Base-by-base conservation (phyloP, 164 flowering plant species). In the Santalum album region DNA sequence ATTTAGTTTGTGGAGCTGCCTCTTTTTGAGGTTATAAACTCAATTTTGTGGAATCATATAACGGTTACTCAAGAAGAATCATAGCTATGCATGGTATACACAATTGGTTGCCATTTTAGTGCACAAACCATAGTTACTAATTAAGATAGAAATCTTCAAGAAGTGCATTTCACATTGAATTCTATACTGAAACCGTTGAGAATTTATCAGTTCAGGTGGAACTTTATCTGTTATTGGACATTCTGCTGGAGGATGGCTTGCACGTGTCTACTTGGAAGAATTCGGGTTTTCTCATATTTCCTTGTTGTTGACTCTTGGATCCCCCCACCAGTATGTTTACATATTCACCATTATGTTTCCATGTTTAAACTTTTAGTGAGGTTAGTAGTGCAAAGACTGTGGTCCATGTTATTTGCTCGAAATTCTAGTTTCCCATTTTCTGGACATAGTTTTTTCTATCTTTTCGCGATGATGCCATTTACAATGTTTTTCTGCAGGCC, bases 181-280 rank as follows among this genome's bases (percentile, higher is more conserved):
- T n/a, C n/a, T n/a, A n/a, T n/a, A 29, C 47, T 63, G 26, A 56
- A 44, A 50, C 42, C 59, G 27, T 5, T 25, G n/a, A 32, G 17
- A 38, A 38, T 38, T 1, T 29, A 55, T 24, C 12, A 51, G 58
- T 64, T 57, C 61, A 88, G 94, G 85, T 75, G 79, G 75, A 55
- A 64, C 50, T 27, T 25, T 90, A 48, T 82, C 96, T 25, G 56
- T 90, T 63, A 80, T 90, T 74, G 98, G 96, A 42, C 98, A 90
- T 68, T 87, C 96, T 35, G 95, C 96, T 23, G 98, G 96, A 69
- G 96, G 98, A 66, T 90, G 98, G 98, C 88, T 90, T 57, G 98
- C 95, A 21, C 86, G 98, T 25, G 71, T 87, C 24, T 90, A 85
- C 72, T 77, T 90, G 86, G 86, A 87, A 72, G 91, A 90, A 72